A percentile compares a stretch with the other conserved stretches of the same genome.
These are phyloP conservation scores for Hanseniaspora occidentalis DNA, from an alignment of 805 yeast species.

Conservation along the genomic window DNA sequence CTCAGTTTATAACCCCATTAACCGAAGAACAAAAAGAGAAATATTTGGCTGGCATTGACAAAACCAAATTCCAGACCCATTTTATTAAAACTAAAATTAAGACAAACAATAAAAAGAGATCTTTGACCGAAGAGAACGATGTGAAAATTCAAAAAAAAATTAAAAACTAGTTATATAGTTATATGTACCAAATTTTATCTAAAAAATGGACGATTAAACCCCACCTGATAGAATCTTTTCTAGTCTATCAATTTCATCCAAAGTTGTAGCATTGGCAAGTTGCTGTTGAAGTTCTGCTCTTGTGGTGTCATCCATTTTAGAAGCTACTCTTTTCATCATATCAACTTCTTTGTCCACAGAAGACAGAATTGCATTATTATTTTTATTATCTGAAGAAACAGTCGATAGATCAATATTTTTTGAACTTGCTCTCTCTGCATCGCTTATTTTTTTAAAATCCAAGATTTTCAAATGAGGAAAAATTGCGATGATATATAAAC, in stretches of 20 bases:
- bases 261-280: slow-evolving; percentile 48
- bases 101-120: not conserved
- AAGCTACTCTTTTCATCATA: slow-evolving; percentile 25
- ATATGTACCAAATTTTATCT: not conserved
- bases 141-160: not conserved
- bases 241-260: slow-evolving; percentile 64
- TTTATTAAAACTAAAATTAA: slow-evolving; percentile 4
- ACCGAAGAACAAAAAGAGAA: not conserved
- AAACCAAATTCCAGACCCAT: not conserved
- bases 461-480: slow-evolving; percentile 51
- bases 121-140: not conserved
- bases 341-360: slow-evolving; percentile 13
- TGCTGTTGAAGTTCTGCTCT: slow-evolving; percentile 36
- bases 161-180: not conserved
- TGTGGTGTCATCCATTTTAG: slow-evolving; percentile 43
- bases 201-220: slow-evolving; percentile 10
- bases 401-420: too few relatives aligned
- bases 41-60: not conserved
- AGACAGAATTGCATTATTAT: slow-evolving; percentile 9
- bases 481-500: slow-evolving; percentile 46
- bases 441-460: slow-evolving; percentile 55
- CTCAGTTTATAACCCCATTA: too few relatives aligned
- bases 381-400: too few relatives aligned
- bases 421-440: slow-evolving; percentile 32
- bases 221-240: slow-evolving; percentile 39